A percentile compares a stretch with the other conserved stretches of the same genome.
phyloP scores from a whole-genome alignment of 1,139 yeast species.

The Suhomyces bribrorum region DNA sequence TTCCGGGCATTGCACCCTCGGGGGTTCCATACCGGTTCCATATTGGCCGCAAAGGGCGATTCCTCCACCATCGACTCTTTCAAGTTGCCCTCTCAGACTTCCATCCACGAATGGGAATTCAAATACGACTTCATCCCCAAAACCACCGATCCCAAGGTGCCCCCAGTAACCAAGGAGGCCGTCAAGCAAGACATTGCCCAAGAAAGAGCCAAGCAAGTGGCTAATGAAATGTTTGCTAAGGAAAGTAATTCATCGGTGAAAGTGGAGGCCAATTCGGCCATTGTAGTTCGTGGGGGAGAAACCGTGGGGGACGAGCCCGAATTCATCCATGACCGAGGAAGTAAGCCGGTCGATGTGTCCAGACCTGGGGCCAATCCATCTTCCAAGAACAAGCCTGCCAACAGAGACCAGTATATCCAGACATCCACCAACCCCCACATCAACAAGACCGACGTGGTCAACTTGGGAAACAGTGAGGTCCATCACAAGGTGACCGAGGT shows the following conservation, averaged over 20 bases:
- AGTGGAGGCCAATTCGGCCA: constrained; percentile 47
- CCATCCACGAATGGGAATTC: constrained; percentile 52
- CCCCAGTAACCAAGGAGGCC: constrained; percentile 54
- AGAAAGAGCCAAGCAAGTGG: constrained; percentile 42
- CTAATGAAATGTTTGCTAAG: constrained; percentile 40
- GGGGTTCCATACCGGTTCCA: constrained; percentile 3
- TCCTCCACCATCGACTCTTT: constrained; percentile 48
- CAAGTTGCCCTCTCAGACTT: constrained; percentile 49
- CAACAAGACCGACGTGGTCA: constrained; percentile 39
- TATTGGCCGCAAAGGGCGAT: constrained; percentile 41
- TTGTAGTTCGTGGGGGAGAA: constrained; percentile 49
- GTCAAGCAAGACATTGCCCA: constrained; percentile 51
- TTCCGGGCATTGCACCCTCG: constrained; percentile 1
- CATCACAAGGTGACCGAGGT: constrained; percentile 39
- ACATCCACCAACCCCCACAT: constrained; percentile 45
- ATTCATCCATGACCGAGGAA: constrained; percentile 38
- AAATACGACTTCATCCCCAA: constrained; percentile 53
- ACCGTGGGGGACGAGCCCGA: constrained; percentile 42
- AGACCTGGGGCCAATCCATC: constrained; percentile 9
- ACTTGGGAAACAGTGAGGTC: constrained; percentile 39
- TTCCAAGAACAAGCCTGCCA: constrained; percentile 33
- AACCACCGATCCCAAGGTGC: constrained; percentile 48
- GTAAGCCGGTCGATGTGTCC: constrained; percentile 19
- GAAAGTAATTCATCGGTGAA: constrained; percentile 42
- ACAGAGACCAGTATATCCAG: constrained; percentile 46